Evolutionary conservation across 495 filamentous ascomycete genomes (phyloP).

Genomic region (Thermothielavioides terrestris): DNA sequence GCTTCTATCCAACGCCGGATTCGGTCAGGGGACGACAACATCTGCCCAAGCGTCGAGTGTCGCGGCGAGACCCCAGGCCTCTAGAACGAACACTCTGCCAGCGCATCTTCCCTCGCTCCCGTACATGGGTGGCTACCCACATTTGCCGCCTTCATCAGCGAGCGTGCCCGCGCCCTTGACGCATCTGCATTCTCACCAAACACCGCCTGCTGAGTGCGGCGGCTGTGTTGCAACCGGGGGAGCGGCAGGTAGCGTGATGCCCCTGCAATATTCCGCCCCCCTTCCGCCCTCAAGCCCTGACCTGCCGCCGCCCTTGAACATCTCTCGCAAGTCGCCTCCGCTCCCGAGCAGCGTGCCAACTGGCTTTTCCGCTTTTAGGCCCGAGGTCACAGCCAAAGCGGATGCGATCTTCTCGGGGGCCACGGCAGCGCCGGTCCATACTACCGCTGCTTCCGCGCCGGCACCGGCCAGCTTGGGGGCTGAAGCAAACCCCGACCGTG

Average conservation of each 20-base stretch:
- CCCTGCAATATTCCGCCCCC: constrained; percentile 4
- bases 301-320: constrained; percentile 15
- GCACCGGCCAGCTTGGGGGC: neutral
- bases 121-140: constrained; percentile 16
- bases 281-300: constrained; percentile 9
- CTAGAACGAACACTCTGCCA: constrained; percentile 24
- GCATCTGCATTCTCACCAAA: neutral
- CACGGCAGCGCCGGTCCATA: neutral
- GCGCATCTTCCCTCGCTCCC: constrained; percentile 21
- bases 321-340: constrained; percentile 11
- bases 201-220: neutral
- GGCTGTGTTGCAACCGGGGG: neutral
- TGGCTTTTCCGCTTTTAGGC: neutral
- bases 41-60: neutral
- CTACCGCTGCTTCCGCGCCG: neutral
- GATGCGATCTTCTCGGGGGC: neutral
- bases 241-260: neutral
- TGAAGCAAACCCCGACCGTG: neutral
- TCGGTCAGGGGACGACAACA: constrained; percentile 1
- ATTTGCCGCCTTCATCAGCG: constrained; percentile 3
- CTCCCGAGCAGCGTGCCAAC: neutral
- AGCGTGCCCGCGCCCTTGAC: constrained; percentile 4
- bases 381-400: neutral
- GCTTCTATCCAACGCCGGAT: constrained; percentile 5
- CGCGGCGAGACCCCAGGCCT: constrained; percentile 4